phyloP scores from a whole-genome alignment of 306 rosid species.

The Quercus variabilis region DNA sequence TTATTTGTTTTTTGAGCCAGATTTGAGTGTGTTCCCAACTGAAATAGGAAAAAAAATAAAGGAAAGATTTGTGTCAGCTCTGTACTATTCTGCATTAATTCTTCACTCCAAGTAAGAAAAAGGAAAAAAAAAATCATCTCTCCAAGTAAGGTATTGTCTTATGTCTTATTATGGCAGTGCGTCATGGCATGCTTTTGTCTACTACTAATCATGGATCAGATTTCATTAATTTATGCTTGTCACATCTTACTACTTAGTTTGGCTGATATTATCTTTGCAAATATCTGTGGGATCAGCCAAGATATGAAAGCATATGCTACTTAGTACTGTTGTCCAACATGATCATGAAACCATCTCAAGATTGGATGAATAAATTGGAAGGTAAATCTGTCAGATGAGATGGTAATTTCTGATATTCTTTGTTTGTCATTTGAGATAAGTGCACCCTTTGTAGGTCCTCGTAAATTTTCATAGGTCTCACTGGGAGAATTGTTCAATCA shows the following conservation, averaged over 20 bases:
- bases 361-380: neutral
- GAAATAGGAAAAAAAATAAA: neutral
- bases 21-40: neutral
- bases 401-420: slow-evolving; percentile 25
- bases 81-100: neutral
- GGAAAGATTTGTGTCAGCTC: neutral
- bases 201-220: slow-evolving; percentile 3
- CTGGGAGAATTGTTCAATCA: slow-evolving; percentile 15
- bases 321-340: neutral
- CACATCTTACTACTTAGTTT: neutral
- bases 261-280: neutral
- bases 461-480: slow-evolving; percentile 22
- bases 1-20: neutral
- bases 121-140: neutral
- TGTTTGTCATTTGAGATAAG: slow-evolving; percentile 33
- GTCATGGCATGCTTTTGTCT: neutral
- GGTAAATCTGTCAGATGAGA: slow-evolving; percentile 24
- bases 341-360: neutral
- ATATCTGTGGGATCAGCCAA: neutral
- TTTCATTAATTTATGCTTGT: neutral
- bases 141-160: neutral
- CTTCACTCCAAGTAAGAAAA: neutral
- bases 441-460: slow-evolving; percentile 35
- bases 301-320: neutral
- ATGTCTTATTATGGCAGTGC: neutral